Percentiles rank a stretch among this genome's conserved stretches.
phyloP scores from a whole-genome alignment of 1,139 yeast genomes.

The Blastobotrys elegans region DNA sequence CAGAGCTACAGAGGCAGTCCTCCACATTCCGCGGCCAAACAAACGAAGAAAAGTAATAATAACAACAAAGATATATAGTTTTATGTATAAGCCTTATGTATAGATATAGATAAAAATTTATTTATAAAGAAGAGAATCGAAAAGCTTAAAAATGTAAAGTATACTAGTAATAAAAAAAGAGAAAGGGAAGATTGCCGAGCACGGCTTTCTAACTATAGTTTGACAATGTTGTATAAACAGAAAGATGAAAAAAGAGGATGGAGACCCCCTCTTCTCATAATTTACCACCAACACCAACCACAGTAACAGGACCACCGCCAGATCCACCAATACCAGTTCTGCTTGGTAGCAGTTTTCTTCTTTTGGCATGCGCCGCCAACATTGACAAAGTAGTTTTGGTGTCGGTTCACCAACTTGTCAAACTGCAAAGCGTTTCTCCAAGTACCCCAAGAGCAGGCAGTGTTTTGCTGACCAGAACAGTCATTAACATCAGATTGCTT shows the following conservation, averaged over 20 bases:
- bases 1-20: too few relatives aligned
- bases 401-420: background rate
- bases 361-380: conserved; percentile 2
- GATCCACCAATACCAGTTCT: conserved; percentile 2
- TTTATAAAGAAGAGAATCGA: background rate
- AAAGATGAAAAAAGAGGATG: background rate
- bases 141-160: background rate
- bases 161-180: too few relatives aligned
- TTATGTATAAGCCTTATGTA: too few relatives aligned
- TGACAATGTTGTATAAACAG: too few relatives aligned
- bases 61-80: too few relatives aligned
- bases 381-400: conserved; percentile 4
- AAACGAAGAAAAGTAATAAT: too few relatives aligned
- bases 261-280: too few relatives aligned
- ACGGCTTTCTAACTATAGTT: too few relatives aligned
- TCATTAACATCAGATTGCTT: background rate
- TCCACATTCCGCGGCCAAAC: too few relatives aligned
- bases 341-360: background rate
- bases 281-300: conserved; percentile 1
- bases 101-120: background rate
- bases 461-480: conserved; percentile 1
- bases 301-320: background rate
- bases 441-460: background rate
- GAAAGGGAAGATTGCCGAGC: too few relatives aligned
- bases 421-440: background rate